Conservation (phyloP, 179 eudicot genomes). For the Gypsophila paniculata region DNA sequence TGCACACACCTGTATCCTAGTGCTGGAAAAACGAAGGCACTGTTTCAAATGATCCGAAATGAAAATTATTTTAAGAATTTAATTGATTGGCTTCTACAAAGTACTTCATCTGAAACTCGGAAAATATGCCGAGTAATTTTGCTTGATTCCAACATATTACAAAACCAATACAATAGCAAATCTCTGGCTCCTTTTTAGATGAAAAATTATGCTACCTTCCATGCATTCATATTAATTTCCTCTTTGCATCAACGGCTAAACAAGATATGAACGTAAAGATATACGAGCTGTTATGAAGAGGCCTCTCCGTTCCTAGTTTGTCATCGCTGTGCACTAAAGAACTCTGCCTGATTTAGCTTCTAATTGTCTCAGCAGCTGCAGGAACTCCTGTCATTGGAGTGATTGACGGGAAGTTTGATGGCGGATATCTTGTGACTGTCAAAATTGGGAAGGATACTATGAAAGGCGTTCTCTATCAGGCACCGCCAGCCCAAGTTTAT, state of each 20-base stretch:
- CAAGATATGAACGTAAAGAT: not conserved
- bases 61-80: not conserved
- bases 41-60: not conserved
- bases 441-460: constrained; percentile 65
- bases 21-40: not conserved
- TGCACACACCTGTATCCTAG: not conserved
- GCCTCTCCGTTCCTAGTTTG: not conserved
- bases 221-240: not conserved
- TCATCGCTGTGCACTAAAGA: not conserved
- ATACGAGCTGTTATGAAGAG: no score
- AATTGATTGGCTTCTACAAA: not conserved
- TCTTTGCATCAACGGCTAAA: not conserved
- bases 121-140: not conserved
- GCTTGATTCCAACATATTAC: not conserved
- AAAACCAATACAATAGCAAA: not conserved
- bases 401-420: constrained; percentile 88
- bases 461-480: constrained; percentile 77
- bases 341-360: constrained; percentile 12
- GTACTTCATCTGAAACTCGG: not conserved
- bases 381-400: constrained; percentile 62
- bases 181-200: no score
- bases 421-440: constrained; percentile 85
- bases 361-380: constrained; percentile 18
- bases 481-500: constrained; percentile 26
- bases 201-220: not conserved